Evolutionary conservation across 768 basidiomycete genomes (phyloP).

Genomic region (Gymnopilus dilepis): DNA sequence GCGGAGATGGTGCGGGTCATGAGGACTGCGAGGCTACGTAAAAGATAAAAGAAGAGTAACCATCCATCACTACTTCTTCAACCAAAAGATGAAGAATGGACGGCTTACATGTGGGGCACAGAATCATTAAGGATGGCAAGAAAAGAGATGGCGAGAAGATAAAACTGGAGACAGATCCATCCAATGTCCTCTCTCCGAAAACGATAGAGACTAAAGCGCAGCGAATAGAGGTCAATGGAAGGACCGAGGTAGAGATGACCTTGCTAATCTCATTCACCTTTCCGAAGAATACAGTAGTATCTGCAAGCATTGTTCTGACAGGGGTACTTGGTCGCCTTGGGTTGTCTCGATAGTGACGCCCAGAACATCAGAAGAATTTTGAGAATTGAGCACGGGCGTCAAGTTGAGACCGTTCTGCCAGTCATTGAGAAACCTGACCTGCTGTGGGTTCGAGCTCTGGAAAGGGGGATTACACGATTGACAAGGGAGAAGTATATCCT

Average conservation of each 20-base stretch:
- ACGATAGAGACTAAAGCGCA: conserved; percentile 42
- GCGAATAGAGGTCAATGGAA: background rate
- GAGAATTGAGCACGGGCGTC: conserved; percentile 9
- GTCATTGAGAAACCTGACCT: conserved; percentile 10
- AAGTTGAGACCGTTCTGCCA: conserved; percentile 25
- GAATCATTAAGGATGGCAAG: conserved; percentile 55
- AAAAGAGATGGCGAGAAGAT: conserved; percentile 58
- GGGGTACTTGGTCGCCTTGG: conserved; percentile 21
- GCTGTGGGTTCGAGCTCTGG: background rate
- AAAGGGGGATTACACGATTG: background rate
- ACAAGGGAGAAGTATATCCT: background rate
- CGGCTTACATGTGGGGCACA: conserved; percentile 56
- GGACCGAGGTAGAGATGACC: conserved; percentile 38
- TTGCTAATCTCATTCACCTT: conserved; percentile 40
- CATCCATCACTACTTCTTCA: no score
- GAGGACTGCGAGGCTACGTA: conserved; percentile 55
- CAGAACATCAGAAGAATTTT: conserved; percentile 16
- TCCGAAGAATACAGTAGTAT: conserved; percentile 50
- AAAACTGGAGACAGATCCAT: conserved; percentile 55
- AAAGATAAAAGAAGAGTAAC: no score
- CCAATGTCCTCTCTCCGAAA: conserved; percentile 53
- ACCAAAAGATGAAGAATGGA: background rate
- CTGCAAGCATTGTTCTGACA: conserved; percentile 48
- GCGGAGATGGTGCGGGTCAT: conserved; percentile 51
- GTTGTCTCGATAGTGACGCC: conserved; percentile 34